These are phyloP conservation scores for Tremella yokohamensis DNA, from an alignment of 768 basidiomycete species.

Conservation along the genomic window DNA sequence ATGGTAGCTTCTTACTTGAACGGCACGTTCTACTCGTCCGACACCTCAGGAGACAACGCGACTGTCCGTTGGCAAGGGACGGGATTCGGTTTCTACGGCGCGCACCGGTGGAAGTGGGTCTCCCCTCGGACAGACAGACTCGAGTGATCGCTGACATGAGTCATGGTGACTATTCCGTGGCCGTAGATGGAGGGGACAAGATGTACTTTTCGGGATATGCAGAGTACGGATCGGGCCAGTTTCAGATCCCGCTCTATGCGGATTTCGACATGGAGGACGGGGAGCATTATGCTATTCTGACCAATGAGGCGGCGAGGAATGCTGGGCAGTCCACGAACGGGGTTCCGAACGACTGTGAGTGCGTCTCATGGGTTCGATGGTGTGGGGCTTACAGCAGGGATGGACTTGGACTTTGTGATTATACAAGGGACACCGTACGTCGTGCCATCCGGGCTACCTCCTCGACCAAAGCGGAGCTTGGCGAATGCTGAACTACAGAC, in stretches of 20 bases:
- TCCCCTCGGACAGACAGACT: too few species aligned
- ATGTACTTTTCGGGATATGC: not conserved
- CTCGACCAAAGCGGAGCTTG: too few species aligned
- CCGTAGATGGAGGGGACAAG: not conserved
- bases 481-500: too few species aligned
- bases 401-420: too few species aligned
- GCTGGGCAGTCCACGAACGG: not conserved
- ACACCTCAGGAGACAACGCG: not conserved
- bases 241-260: not conserved
- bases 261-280: not conserved
- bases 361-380: too few species aligned
- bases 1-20: too few species aligned
- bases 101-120: not conserved
- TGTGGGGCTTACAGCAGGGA: too few species aligned
- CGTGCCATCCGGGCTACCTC: too few species aligned
- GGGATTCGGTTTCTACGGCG: not conserved
- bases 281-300: not conserved
- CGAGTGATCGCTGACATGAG: too few species aligned
- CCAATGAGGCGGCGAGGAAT: not conserved
- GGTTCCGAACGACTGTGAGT: not conserved
- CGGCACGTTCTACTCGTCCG: too few species aligned
- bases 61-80: not conserved
- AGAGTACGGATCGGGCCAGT: not conserved
- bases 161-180: not conserved
- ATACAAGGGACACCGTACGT: too few species aligned